Evolutionary conservation across 352 stramenopile genomes (phyloP), one percentile per base, ranked within the genome.

Genomic region (Globisporangium cystogenes): DNA sequence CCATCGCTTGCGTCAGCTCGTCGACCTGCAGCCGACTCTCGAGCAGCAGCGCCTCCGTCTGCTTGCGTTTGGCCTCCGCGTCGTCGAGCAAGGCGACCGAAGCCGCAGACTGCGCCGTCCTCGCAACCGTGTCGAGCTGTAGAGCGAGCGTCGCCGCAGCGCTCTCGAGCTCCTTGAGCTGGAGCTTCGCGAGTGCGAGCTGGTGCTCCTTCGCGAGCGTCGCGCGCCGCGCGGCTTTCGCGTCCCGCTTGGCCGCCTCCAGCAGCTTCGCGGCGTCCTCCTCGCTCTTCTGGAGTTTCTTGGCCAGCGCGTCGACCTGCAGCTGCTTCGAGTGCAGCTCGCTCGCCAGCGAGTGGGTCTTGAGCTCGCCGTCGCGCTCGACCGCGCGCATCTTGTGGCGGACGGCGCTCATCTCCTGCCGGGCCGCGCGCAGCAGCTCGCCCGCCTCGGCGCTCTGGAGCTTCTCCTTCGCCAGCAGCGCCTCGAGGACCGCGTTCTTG

Each of bases 121-220:
- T 45, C 16, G 60, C 67, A 5, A 10, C 45, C 2, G 7, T 24
- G 7, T 31, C 21, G 0, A 15, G 6, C 16, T 23, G 20, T 29
- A 29, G n/a, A 10, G 21, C 18, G 37, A 52, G 33, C 18, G 58
- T 56, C 26, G 64, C 55, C 8, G 58, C 62, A 12, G 74, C 69
- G 12, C 70, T 68, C 29, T 92, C 76, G 60, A 87, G 70, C 52
- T 87, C 73, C 26, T 74, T 73, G 27, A 92, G 45, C 55, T 75
- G 79, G 29, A 87, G 54, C 45, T 83, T 80, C 1, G 76, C 65
- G 45, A 87, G 52, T 20, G 72, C 68, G 21, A 90, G 54, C 27
- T 87, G 74, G 20, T 87, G 76, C 21, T 88, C 72, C 53, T 87
- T 90, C 1, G 68, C 74, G 21, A 73, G 68, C 65, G 82, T 86